phyloP scores from a whole-genome alignment of 768 basidiomycete genomes.

The Boletus rubescentipes region DNA sequence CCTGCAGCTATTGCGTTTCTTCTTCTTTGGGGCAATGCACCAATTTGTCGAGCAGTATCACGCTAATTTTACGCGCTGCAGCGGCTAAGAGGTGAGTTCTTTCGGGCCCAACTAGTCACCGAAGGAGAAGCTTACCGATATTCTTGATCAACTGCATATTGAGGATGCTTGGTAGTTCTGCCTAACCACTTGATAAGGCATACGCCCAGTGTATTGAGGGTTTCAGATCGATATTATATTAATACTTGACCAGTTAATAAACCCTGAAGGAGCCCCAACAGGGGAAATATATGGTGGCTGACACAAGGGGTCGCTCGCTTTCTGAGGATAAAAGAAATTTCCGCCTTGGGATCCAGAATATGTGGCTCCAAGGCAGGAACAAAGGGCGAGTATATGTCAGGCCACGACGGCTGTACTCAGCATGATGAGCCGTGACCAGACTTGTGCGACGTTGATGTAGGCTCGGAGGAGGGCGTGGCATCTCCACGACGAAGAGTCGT shows the following conservation, averaged over 20 bases:
- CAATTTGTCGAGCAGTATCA: neutral
- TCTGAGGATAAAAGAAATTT: neutral
- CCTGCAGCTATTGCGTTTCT: neutral
- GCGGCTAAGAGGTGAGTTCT: neutral
- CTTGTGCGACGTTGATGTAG: neutral
- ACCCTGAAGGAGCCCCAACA: neutral
- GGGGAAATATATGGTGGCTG: neutral
- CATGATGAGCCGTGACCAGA: neutral
- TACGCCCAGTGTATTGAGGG: neutral
- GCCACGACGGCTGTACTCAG: neutral
- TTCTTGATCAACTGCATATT: constrained; percentile 1
- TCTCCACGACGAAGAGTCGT: constrained; percentile 6
- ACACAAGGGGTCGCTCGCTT: neutral
- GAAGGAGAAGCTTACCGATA: neutral
- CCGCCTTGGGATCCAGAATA: neutral
- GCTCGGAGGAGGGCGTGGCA: constrained; percentile 3
- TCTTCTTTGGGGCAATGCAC: constrained; percentile 6
- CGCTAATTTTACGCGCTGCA: neutral
- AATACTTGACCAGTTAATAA: neutral
- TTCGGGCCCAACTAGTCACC: neutral
- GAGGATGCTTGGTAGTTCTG: neutral
- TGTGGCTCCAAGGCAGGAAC: neutral
- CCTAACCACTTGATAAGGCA: neutral
- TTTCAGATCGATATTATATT: neutral
- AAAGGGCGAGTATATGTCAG: neutral